Evolutionary conservation across 2,329 filamentous ascomycete genomes (phyloP), one percentile per base, ranked within the genome.

Genomic region (Tolypocladium inflatum): DNA sequence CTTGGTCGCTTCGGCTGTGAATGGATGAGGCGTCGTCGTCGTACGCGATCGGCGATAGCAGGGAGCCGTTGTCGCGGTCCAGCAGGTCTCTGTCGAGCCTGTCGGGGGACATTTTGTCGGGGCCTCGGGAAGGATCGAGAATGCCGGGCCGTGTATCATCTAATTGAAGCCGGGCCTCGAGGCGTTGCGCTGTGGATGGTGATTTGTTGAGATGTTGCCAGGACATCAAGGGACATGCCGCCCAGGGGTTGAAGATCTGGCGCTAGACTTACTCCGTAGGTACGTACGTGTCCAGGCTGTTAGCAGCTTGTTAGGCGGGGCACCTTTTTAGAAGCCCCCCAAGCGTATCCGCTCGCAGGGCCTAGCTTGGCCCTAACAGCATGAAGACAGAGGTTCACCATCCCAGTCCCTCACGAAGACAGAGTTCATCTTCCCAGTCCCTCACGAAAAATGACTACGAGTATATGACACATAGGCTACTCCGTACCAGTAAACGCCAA

Each of bases 1-100:
- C 87, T 69, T 90, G 87, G 66, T 89, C 87, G 74, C 81, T 85
- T 61, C 82, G 81, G 65, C 80, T 85, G 65, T 85, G 81, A 48
- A 90, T 73, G 8, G 86, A 89, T 15, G 82, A 75, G 56, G 84
- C 85, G 70, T 90, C 88, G 65, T 86, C 85, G 63, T 89, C 86
- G 75, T 88, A 87, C 54, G 77, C 79, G 61, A 76, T 71, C 45
- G 86, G 85, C 15, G 85, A 87, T 53, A 89, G 81, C 54, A 88
- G 78, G 52, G 79, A 80, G 55, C 65, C 64, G 58, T 69, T 67
- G 63, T 74, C 72, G 54, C 55, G 41, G 30, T 54, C 63, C 10
- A 63, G 57, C 30, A 61, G 52, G 13, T 60, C 63, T 19, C 63
- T 63, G 50, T 69, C 63, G 55, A 64, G 63, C 54, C 57, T 59